These are phyloP conservation scores for Acanthamoeba triangularis DNA, from an alignment of 208 protist species.

Conservation along the genomic window DNA sequence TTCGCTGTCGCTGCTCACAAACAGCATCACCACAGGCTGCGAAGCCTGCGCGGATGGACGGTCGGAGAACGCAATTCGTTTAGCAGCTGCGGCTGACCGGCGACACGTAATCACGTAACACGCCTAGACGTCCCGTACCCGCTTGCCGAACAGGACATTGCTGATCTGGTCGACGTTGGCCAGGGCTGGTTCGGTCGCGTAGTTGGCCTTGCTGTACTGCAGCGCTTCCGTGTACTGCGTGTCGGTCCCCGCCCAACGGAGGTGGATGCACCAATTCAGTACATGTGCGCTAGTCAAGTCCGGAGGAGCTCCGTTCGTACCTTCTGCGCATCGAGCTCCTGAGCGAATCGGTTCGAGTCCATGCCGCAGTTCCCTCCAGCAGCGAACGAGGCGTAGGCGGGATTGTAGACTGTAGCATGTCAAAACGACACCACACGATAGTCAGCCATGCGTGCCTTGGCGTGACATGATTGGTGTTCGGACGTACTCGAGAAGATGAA, in stretches of 20 bases:
- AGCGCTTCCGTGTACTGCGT: not conserved
- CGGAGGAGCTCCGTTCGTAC: not conserved
- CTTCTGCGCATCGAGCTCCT: not conserved
- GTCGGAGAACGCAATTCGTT: not conserved
- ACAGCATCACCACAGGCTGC: slow-evolving; percentile 2
- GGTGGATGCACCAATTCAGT: not conserved
- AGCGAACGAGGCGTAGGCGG: no score
- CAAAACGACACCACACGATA: not conserved
- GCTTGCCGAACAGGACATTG: not conserved
- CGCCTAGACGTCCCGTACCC: not conserved
- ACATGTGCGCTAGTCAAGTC: no score
- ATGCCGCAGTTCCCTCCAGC: not conserved
- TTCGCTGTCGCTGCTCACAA: not conserved
- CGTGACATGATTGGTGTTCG: no score
- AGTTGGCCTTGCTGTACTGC: slow-evolving; percentile 1
- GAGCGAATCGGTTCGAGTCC: not conserved
- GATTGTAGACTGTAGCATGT: not conserved
- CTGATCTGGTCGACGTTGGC: not conserved
- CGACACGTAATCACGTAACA: not conserved
- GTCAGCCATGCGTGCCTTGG: not conserved
- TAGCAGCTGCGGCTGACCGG: not conserved
- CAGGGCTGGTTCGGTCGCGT: not conserved
- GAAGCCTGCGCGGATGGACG: not conserved
- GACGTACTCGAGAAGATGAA: not conserved
- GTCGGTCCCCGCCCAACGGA: not conserved